phyloP scores from a whole-genome alignment of 495 filamentous ascomycete species.

The Aspergillus olivimuriae region DNA sequence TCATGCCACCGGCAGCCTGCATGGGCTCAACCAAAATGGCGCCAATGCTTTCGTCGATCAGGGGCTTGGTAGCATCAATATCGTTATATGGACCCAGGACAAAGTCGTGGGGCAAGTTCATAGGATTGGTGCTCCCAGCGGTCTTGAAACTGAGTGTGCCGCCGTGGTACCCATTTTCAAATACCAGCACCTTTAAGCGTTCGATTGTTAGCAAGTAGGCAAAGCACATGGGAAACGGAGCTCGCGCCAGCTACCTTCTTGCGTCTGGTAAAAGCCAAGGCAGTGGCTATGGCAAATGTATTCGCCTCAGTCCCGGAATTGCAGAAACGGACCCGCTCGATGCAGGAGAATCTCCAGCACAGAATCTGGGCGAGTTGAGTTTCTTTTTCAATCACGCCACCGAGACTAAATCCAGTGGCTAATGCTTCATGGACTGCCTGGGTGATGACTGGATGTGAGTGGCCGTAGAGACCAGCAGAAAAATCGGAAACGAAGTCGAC shows the following conservation, averaged over 20 bases:
- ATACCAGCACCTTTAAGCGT: constrained; percentile 31
- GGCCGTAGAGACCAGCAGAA: constrained; percentile 40
- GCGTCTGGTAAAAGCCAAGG: constrained; percentile 21
- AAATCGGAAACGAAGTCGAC: constrained; percentile 39
- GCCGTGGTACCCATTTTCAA: constrained; percentile 50
- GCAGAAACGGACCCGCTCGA: constrained; percentile 41
- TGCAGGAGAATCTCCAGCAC: constrained; percentile 12
- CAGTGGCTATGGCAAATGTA: constrained; percentile 36
- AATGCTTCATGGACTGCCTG: constrained; percentile 7
- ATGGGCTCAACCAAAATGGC: constrained; percentile 55
- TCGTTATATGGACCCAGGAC: constrained; percentile 44
- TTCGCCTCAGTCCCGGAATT: constrained; percentile 52
- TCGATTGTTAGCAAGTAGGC: neutral
- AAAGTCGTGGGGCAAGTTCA: constrained; percentile 23
- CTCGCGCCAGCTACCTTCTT: constrained; percentile 23
- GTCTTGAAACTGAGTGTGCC: constrained; percentile 15
- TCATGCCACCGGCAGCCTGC: constrained; percentile 50
- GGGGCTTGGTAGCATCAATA: constrained; percentile 4
- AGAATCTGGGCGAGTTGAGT: constrained; percentile 12
- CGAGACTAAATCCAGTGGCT: constrained; percentile 7
- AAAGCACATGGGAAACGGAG: neutral
- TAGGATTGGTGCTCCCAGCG: constrained; percentile 2
- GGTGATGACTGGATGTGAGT: constrained; percentile 35
- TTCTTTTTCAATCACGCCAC: constrained; percentile 3
- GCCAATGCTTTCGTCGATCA: constrained; percentile 30